phyloP scores from a whole-genome alignment of 495 filamentous ascomycete genomes.

The Neurospora sp. region DNA sequence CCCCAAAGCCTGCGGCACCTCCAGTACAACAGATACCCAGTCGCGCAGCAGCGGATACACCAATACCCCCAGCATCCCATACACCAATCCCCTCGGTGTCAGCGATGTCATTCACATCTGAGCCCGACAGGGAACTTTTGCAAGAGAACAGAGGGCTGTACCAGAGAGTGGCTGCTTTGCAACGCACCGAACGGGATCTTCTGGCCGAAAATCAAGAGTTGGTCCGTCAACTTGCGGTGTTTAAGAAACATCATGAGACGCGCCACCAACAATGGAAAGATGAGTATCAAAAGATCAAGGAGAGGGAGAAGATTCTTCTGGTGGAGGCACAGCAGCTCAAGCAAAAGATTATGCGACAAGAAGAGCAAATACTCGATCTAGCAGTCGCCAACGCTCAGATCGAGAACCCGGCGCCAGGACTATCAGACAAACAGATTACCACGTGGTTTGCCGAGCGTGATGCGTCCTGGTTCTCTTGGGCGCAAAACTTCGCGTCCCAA shows the following conservation, averaged over 20 bases:
- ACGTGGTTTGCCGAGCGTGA: constrained; percentile 5
- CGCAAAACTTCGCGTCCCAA: neutral
- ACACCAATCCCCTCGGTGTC: too few species aligned
- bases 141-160: constrained; percentile 9
- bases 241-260: constrained; percentile 1
- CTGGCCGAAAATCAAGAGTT: constrained; percentile 9
- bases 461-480: neutral
- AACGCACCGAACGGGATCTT: constrained; percentile 10
- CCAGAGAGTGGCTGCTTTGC: constrained; percentile 8
- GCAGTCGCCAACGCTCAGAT: neutral
- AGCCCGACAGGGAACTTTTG: neutral
- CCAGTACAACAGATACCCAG: too few species aligned
- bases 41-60: too few species aligned
- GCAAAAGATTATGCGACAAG: neutral
- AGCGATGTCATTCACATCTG: too few species aligned
- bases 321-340: constrained; percentile 5
- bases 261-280: neutral
- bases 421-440: constrained; percentile 2
- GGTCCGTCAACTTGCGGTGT: neutral
- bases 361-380: neutral
- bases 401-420: neutral
- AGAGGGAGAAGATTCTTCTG: neutral
- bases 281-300: neutral
- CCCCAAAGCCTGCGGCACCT: too few species aligned
- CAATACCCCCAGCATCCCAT: too few species aligned